Base-by-base conservation (phyloP, 148 eudicot species). In the Selenicereus undatus region DNA sequence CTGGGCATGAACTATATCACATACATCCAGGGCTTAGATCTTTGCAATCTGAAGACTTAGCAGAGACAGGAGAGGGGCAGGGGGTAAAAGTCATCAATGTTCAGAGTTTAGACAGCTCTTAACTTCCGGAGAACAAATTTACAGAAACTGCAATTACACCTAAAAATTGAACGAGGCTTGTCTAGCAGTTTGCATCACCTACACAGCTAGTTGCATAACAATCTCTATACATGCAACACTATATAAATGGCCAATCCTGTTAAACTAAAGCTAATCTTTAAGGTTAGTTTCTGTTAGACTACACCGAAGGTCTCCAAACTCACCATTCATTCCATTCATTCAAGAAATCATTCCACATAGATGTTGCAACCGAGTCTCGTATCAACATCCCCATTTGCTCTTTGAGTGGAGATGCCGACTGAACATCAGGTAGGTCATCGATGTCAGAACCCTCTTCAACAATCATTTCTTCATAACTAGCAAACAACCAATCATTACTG, bases 281-380 rank as follows among this genome's bases (percentile, higher is more conserved):
- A 32, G 32, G 32, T 32, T 32, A 4, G 43, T 39, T 39, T 39
- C 43, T 43, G 21, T 45, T 51, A 73, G 2, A 45, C 68, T 64
- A 64, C n/a, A 8, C 68, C 30, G n/a, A 35, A 32, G n/a, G 26
- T 39, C 52, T 10, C 43, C 43, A 39, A 39, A 39, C 43, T 90
- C 76, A 93, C 97, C 97, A 93, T 78, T 93, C 89, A 76, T 88
- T 93, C 97, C 97, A 93, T 32, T 84, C 87, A 75, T 86, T 87
- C 51, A 88, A 68, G 76, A 93, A 93, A 74, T 93, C 95, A 79
- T 86, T 87, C 97, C 97, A 93, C 97, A 93, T 91, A 45, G 88
- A 77, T 30, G 90, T 82, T 21, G 97, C 91, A 79, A 93, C 84
- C 7, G 93, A 89, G 76, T 90, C 95, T 64, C 95, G 86, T 32